Conservation (phyloP, 202 grass and related monocot genomes). For the Schoenoplectus triqueter region DNA sequence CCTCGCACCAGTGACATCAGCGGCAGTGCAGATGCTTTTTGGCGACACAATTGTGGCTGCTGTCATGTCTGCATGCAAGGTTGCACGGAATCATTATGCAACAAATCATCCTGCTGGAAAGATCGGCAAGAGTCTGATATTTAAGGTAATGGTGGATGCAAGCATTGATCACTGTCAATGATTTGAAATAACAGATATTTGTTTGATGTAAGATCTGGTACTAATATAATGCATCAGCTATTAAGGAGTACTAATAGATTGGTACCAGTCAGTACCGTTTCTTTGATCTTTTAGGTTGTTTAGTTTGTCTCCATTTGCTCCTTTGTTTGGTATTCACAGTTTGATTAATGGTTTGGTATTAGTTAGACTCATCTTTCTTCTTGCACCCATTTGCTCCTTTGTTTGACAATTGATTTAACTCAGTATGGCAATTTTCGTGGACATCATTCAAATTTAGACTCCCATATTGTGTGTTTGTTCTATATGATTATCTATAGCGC, state of each 20-base stretch:
- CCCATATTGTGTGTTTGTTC: background rate
- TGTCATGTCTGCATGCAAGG: slow-evolving; percentile 43
- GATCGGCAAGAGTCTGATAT: slow-evolving; percentile 61
- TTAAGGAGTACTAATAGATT: background rate
- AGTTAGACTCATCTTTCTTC: background rate
- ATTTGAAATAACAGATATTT: slow-evolving; percentile 1
- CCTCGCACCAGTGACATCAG: slow-evolving; percentile 49
- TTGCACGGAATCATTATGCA: slow-evolving; percentile 44
- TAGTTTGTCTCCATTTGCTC: background rate
- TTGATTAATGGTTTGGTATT: slow-evolving; percentile 9
- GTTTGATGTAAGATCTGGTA: slow-evolving; percentile 12
- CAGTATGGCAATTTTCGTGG: background rate
- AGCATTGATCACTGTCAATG: background rate
- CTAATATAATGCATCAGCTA: background rate
- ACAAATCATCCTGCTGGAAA: slow-evolving; percentile 53
- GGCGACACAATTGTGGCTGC: slow-evolving; percentile 49
- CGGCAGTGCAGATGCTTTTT: slow-evolving; percentile 50
- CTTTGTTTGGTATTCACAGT: background rate
- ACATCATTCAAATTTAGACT: background rate
- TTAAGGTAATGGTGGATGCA: slow-evolving; percentile 42
- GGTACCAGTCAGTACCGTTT: background rate
- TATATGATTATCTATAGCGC: background rate
- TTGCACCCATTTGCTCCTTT: background rate
- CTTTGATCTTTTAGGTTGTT: slow-evolving; percentile 17
- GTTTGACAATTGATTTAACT: background rate